Percentiles rank a stretch among this genome's conserved stretches.
phyloP scores from a whole-genome alignment of 148 eudicot species.

The Chenopodium album region DNA sequence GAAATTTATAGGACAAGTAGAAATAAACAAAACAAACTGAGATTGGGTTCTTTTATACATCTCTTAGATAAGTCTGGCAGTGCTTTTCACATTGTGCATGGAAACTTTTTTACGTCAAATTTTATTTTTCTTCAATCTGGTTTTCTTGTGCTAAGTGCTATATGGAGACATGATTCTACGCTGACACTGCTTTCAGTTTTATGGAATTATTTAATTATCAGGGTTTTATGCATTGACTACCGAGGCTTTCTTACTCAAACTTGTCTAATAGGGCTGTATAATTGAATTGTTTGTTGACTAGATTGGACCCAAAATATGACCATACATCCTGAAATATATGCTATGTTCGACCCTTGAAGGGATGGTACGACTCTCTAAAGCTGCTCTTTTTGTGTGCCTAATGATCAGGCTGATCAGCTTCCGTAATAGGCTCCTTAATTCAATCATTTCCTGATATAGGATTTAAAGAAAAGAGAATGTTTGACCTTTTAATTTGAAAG shows the following conservation, averaged over 20 bases:
- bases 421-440: neutral
- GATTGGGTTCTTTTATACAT: neutral
- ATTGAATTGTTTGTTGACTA: neutral
- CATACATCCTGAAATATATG: neutral
- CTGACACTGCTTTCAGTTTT: neutral
- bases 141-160: neutral
- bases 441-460: neutral
- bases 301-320: neutral
- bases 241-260: neutral
- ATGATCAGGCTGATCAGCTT: neutral
- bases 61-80: neutral
- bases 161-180: neutral
- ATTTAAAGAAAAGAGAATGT: neutral
- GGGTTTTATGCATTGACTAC: neutral
- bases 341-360: neutral
- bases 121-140: neutral
- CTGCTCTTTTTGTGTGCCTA: too few relatives aligned
- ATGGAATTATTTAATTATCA: neutral
- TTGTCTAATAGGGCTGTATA: neutral
- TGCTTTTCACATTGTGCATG: neutral
- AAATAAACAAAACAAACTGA: neutral
- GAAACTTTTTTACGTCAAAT: neutral
- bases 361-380: neutral
- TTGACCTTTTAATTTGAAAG: neutral
- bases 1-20: neutral